phyloP scores from a whole-genome alignment of 1,284 basidiomycete genomes.

The Melampsora americana region DNA sequence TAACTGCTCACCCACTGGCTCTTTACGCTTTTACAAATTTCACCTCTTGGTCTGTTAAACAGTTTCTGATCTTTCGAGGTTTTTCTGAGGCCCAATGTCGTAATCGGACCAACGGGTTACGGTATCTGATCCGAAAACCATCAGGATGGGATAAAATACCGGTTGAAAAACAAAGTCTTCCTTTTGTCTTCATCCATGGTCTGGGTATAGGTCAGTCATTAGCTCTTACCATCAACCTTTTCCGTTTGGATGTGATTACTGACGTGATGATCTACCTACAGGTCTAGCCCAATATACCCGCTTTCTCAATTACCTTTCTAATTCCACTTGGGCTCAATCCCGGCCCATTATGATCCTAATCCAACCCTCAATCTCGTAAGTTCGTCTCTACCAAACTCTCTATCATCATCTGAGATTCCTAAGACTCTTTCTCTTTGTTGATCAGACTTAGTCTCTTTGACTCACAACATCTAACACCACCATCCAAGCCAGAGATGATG shows the following conservation, averaged over 20 bases:
- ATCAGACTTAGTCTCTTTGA: conserved; percentile 49
- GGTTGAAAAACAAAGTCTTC: conserved; percentile 45
- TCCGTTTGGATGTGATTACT: too few species aligned
- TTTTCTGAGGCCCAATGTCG: conserved; percentile 6
- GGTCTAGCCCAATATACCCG: conserved; percentile 19
- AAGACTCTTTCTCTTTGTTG: background rate
- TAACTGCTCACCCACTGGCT: conserved; percentile 47
- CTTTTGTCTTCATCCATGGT: conserved; percentile 44
- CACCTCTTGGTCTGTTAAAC: conserved; percentile 2
- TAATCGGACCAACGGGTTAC: conserved; percentile 40
- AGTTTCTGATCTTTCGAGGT: conserved; percentile 10
- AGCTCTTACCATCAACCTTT: background rate
- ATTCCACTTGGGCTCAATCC: conserved; percentile 32
- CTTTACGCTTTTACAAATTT: conserved; percentile 32
- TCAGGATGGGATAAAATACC: conserved; percentile 28
- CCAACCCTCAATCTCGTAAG: conserved; percentile 49
- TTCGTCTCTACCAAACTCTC: background rate
- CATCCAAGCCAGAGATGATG: conserved; percentile 49
- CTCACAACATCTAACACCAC: conserved; percentile 48
- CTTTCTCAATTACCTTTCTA: conserved; percentile 13
- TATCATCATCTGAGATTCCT: background rate
- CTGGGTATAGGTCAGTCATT: conserved; percentile 16
- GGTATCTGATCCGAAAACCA: conserved; percentile 50
- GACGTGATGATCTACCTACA: background rate
- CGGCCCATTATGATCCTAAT: conserved; percentile 51